A percentile compares a stretch with the other conserved stretches of the same genome.
phyloP scores from a whole-genome alignment of 345 rosid genomes.

The Bruguiera parviflora region DNA sequence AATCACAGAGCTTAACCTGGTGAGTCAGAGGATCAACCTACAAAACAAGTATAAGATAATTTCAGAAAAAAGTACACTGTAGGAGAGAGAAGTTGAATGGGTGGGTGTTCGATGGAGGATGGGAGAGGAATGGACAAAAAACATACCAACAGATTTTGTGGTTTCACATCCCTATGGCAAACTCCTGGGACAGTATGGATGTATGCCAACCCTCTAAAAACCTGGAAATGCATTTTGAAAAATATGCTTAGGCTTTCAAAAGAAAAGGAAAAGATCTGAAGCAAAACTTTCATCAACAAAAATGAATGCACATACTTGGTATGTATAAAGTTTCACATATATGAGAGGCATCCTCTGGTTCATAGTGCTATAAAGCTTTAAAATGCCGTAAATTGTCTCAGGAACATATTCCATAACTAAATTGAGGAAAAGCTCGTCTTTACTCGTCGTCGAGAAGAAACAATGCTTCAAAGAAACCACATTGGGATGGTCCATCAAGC shows the following conservation, averaged over 20 bases:
- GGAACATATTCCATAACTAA: conserved; percentile 90
- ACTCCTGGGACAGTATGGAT: conserved; percentile 38
- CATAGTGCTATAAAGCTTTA: conserved; percentile 55
- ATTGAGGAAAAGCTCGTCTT: conserved; percentile 68
- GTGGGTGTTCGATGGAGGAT: neutral
- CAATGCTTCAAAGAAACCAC: conserved; percentile 76
- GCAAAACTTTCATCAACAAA: neutral
- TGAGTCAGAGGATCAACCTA: conserved; percentile 54
- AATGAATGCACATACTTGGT: conserved; percentile 50
- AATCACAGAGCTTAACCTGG: conserved; percentile 56
- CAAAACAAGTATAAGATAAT: neutral
- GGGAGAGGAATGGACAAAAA: neutral
- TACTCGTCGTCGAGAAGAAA: conserved; percentile 78
- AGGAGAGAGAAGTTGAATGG: neutral
- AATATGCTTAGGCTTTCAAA: conserved; percentile 8
- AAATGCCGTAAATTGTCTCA: conserved; percentile 58
- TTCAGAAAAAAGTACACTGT: neutral
- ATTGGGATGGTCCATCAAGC: conserved; percentile 80
- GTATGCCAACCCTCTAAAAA: conserved; percentile 38
- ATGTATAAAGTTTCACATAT: conserved; percentile 72
- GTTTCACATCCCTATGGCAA: conserved; percentile 45
- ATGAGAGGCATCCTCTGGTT: conserved; percentile 78
- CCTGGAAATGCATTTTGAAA: conserved; percentile 21
- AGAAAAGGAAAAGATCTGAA: conserved; percentile 3
- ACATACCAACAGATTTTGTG: conserved; percentile 39